Conservation (phyloP, 345 rosid genomes). For the Dipteronia dyeriana region DNA sequence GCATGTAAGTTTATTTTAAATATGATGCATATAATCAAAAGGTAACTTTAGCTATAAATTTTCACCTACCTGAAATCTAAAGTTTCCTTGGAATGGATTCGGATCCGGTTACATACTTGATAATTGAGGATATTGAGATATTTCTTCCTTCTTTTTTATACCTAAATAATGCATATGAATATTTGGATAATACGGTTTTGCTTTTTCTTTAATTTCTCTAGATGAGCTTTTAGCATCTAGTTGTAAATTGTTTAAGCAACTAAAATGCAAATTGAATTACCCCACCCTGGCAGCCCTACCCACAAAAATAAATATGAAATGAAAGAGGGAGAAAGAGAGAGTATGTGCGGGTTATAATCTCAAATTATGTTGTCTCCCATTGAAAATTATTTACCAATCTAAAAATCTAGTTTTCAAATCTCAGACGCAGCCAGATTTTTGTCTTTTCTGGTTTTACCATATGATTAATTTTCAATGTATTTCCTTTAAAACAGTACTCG, state of each 20-base stretch:
- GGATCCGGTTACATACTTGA: neutral
- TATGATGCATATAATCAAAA: neutral
- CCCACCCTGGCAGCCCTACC: too few relatives aligned
- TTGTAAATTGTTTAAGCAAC: neutral
- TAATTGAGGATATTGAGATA: neutral
- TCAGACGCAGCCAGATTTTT: neutral
- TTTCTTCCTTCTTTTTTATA: neutral
- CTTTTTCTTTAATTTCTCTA: neutral
- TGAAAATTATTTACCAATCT: neutral
- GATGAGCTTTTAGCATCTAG: neutral
- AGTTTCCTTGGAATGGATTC: neutral
- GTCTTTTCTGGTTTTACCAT: conserved; percentile 10
- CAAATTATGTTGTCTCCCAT: neutral
- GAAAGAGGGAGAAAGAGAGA: neutral
- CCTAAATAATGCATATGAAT: neutral
- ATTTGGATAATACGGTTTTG: neutral
- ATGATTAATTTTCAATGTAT: conserved; percentile 8
- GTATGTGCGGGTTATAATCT: neutral
- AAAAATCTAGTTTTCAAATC: neutral
- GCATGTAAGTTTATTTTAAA: neutral
- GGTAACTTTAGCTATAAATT: neutral
- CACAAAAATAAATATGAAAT: neutral
- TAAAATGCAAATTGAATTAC: neutral
- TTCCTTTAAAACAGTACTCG: conserved; percentile 42
- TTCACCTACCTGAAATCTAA: neutral